Evolutionary conservation across 2,329 filamentous ascomycete genomes (phyloP).

Genomic region (Tolypocladium amazonense): DNA sequence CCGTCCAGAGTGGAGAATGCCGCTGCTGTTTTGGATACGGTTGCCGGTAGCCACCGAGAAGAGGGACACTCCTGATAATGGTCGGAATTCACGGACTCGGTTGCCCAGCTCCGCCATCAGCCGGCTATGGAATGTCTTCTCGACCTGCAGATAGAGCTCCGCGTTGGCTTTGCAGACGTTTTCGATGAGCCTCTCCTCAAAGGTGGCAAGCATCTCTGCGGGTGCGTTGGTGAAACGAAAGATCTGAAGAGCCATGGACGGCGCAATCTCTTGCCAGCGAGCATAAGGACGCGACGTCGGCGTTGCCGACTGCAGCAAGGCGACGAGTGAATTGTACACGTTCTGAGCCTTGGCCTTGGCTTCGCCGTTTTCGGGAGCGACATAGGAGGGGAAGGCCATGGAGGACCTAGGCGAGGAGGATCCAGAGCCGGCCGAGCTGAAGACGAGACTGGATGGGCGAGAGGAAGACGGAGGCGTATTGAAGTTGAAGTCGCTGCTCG

Average conservation of each 20-base stretch:
- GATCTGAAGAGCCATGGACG: conserved; percentile 46
- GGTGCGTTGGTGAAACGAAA: conserved; percentile 45
- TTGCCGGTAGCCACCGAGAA: conserved; percentile 46
- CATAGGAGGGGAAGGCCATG: conserved; percentile 26
- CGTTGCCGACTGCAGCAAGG: conserved; percentile 41
- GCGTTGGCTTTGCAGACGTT: conserved; percentile 32
- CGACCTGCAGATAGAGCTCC: conserved; percentile 35
- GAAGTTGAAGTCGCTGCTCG: conserved; percentile 33
- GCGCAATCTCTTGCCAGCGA: conserved; percentile 42
- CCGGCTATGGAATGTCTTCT: conserved; percentile 37
- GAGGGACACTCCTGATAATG: conserved; percentile 39
- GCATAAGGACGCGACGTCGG: conserved; percentile 28
- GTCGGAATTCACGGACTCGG: conserved; percentile 41
- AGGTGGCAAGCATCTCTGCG: conserved; percentile 31
- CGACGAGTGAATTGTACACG: conserved; percentile 42
- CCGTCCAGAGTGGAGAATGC: conserved; percentile 19
- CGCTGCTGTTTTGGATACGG: conserved; percentile 27
- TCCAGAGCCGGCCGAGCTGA: conserved; percentile 37
- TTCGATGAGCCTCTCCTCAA: conserved; percentile 38
- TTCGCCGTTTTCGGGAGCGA: conserved; percentile 26
- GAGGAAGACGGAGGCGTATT: conserved; percentile 31
- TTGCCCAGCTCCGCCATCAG: conserved; percentile 36
- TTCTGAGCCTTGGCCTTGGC: conserved; percentile 33
- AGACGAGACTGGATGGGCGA: conserved; percentile 40
- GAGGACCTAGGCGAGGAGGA: conserved; percentile 42